Evolutionary conservation across 306 rosid species (phyloP).

Genomic region (Prunus kanzakura): DNA sequence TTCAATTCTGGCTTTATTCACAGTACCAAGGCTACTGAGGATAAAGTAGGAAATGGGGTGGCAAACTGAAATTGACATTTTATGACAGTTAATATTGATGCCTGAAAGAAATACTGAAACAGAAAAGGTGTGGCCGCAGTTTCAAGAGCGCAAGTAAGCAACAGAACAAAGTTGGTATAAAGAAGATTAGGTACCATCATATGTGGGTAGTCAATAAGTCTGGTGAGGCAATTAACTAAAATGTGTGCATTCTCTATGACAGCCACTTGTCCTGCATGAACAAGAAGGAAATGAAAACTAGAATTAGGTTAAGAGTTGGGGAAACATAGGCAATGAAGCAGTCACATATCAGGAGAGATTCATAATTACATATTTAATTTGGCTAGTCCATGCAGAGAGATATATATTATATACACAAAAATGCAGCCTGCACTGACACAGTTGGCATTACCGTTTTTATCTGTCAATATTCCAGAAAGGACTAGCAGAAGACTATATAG

Average conservation of each 20-base stretch:
- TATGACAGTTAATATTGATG: background rate
- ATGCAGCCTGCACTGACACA: background rate
- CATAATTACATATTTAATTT: background rate
- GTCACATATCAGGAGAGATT: background rate
- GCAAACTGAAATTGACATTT: background rate
- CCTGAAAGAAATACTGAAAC: background rate
- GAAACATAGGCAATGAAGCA: slow-evolving; percentile 3
- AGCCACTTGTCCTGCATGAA: slow-evolving; percentile 68
- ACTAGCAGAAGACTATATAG: slow-evolving; percentile 77
- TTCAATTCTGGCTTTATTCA: background rate
- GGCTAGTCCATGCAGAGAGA: background rate
- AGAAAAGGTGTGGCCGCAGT: background rate
- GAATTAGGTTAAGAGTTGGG: background rate
- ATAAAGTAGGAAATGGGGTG: background rate
- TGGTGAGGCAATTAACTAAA: slow-evolving; percentile 53
- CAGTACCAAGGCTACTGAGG: no score
- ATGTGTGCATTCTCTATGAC: slow-evolving; percentile 64
- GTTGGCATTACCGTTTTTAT: slow-evolving; percentile 61
- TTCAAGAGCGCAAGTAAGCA: slow-evolving; percentile 15
- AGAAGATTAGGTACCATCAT: slow-evolving; percentile 57
- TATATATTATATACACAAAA: background rate
- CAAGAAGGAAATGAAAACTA: slow-evolving; percentile 11
- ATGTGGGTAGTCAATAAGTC: slow-evolving; percentile 67
- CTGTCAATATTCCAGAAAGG: slow-evolving; percentile 81
- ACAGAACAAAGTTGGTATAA: slow-evolving; percentile 13